Evolutionary conservation across 495 filamentous ascomycete genomes (phyloP).

Genomic region (Penicillium parvum): DNA sequence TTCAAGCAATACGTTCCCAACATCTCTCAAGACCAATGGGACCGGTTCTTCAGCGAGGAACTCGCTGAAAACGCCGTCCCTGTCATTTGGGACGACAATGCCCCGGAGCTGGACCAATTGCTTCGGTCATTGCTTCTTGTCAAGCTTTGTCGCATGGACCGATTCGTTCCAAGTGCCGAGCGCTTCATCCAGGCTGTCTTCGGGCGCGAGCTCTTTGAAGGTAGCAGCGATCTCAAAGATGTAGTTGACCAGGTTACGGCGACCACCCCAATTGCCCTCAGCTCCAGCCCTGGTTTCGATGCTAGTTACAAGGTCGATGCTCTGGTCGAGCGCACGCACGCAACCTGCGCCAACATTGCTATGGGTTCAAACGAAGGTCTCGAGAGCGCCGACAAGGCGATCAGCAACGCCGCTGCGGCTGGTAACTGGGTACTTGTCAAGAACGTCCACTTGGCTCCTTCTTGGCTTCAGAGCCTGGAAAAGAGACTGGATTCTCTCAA

Average conservation of each 20-base stretch:
- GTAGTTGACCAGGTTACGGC: conserved; percentile 80
- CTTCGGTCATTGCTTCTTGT: conserved; percentile 81
- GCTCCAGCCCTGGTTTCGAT: conserved; percentile 94
- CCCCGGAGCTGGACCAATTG: conserved; percentile 64
- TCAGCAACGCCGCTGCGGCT: conserved; percentile 85
- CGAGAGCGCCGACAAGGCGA: conserved; percentile 89
- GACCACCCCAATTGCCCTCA: conserved; percentile 81
- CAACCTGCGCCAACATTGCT: conserved; percentile 89
- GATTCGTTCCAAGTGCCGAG: conserved; percentile 88
- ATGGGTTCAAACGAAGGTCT: conserved; percentile 97
- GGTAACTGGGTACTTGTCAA: conserved; percentile 98
- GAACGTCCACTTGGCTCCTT: conserved; percentile 95
- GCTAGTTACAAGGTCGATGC: conserved; percentile 98
- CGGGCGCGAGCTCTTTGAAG: conserved; percentile 76
- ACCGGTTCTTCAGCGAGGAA: conserved; percentile 77
- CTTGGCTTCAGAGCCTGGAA: conserved; percentile 94
- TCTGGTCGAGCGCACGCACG: conserved; percentile 75
- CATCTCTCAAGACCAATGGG: conserved; percentile 63
- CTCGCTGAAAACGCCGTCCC: conserved; percentile 86
- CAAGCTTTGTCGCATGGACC: conserved; percentile 91
- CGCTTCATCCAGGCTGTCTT: conserved; percentile 87
- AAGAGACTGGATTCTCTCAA: conserved; percentile 95
- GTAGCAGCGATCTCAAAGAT: conserved; percentile 75
- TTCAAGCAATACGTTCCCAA: conserved; percentile 69
- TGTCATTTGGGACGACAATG: conserved; percentile 62